phyloP scores from a whole-genome alignment of 108 stramenopile species.

The Craspedostauros australis region DNA sequence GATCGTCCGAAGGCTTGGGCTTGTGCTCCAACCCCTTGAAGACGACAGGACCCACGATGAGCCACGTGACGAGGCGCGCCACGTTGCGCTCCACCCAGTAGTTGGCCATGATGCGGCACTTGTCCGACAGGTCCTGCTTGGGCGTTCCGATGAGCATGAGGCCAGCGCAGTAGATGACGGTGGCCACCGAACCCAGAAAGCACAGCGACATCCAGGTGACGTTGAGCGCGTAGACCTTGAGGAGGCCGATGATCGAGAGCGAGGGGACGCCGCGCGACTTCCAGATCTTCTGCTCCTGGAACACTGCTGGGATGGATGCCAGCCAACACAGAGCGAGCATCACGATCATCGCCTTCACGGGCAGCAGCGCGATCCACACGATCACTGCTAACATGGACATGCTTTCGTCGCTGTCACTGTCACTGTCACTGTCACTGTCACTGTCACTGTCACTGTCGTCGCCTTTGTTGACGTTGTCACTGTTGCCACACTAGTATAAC shows the following conservation, averaged over 20 bases:
- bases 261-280: conserved; percentile 38
- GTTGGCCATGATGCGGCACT: conserved; percentile 31
- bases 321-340: no score
- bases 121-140: conserved; percentile 10
- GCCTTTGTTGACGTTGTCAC: no score
- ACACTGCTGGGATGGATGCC: conserved; percentile 16
- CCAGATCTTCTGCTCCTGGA: conserved; percentile 80
- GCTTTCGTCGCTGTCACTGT: no score
- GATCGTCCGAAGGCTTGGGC: conserved; percentile 10
- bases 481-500: no score
- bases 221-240: conserved; percentile 66
- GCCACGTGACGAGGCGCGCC: conserved; percentile 7
- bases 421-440: no score
- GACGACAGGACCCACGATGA: conserved; percentile 48
- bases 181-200: conserved; percentile 39
- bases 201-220: conserved; percentile 55
- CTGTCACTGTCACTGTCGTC: no score
- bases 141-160: conserved; percentile 17
- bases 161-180: conserved; percentile 36
- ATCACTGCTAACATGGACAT: no score
- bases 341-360: no score
- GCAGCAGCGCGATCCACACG: no score
- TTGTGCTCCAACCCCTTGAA: conserved; percentile 53
- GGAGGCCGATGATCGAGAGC: conserved; percentile 36
- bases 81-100: conserved; percentile 20